These are phyloP conservation scores for Paxillus involutus DNA, from an alignment of 768 basidiomycete species.

Conservation along the genomic window DNA sequence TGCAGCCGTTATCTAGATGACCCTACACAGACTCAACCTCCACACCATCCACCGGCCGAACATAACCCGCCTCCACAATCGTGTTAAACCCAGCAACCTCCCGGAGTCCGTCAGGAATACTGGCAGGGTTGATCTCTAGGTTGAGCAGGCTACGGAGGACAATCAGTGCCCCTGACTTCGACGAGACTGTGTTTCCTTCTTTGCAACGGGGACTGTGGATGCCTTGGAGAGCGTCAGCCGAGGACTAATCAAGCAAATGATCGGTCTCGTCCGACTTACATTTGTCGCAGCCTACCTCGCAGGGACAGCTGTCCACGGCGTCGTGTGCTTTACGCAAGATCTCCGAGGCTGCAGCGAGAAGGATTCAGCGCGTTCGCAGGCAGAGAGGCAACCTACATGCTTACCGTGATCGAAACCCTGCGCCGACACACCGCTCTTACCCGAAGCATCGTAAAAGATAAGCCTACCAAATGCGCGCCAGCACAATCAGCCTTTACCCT, in stretches of 20 bases:
- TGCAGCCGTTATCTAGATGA: not conserved
- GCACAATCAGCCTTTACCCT: not conserved
- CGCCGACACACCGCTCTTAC: conserved; percentile 68
- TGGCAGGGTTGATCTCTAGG: conserved; percentile 37
- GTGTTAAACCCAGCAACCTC: conserved; percentile 41
- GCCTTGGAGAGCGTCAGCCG: conserved; percentile 40
- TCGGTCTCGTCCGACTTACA: conserved; percentile 44
- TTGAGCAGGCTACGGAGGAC: conserved; percentile 63
- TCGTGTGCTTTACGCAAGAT: conserved; percentile 60
- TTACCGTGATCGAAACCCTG: conserved; percentile 83
- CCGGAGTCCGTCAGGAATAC: conserved; percentile 34
- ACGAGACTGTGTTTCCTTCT: conserved; percentile 70
- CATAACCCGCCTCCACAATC: conserved; percentile 51
- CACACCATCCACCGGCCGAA: conserved; percentile 45
- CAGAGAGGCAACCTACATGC: not conserved
- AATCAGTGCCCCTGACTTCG: conserved; percentile 73
- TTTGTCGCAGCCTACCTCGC: conserved; percentile 64
- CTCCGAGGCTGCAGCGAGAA: conserved; percentile 44
- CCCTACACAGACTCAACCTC: conserved; percentile 40
- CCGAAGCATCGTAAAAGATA: conserved; percentile 76
- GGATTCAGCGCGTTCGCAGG: not conserved
- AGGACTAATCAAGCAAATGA: too few species aligned
- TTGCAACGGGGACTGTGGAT: conserved; percentile 64
- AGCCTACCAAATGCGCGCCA: conserved; percentile 42
- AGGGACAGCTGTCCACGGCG: conserved; percentile 59